Base-by-base conservation (phyloP, 805 yeast species). In the Pichia ethanolica region DNA sequence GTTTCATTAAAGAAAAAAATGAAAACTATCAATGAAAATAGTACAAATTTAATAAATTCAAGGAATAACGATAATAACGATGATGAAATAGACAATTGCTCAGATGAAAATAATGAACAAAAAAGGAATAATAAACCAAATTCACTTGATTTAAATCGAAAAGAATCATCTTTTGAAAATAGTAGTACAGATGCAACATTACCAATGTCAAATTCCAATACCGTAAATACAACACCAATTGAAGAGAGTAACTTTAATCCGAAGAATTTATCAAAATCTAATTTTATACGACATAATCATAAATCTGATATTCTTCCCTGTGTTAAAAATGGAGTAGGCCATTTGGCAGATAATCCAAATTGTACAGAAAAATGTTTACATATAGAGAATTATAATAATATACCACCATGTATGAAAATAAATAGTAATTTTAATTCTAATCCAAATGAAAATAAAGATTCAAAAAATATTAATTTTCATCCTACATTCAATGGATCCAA, bases 401-500 rank as follows among this genome's bases (percentile, higher is more conserved):
- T 55, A 7, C 70, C 68, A 5, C 62, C 62, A 6, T 67, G 71
- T 47, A 45, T 66, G 51, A 54, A 56, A 7, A 52, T 46, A 8
- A 51, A 49, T 28, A 35, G 46, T 7, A 32, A 20, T 20, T 20
- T 48, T 3, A 25, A 14, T n/a, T 14, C 20, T 11, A 34, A 35
- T 1, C 3, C 32, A 30, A 27, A 33, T 43, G 40, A 32, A 44
- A 41, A 37, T 45, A 47, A 10, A 47, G 35, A 2, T 56, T 62
- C 35, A 35, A 45, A 46, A 9, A 49, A 40, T 2, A 58, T 63
- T 34, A 58, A 64, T 14, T 63, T 59, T 48, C 52, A 61, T 52
- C 70, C 71, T 5, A 50, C 55, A 11, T 66, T 66, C 53, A 65
- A 65, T 46, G 51, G 60, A 3, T 63, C 69, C 11, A 60, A 59